Conservation (phyloP, 208 protist species). For the Angomonas ambiguus region DNA sequence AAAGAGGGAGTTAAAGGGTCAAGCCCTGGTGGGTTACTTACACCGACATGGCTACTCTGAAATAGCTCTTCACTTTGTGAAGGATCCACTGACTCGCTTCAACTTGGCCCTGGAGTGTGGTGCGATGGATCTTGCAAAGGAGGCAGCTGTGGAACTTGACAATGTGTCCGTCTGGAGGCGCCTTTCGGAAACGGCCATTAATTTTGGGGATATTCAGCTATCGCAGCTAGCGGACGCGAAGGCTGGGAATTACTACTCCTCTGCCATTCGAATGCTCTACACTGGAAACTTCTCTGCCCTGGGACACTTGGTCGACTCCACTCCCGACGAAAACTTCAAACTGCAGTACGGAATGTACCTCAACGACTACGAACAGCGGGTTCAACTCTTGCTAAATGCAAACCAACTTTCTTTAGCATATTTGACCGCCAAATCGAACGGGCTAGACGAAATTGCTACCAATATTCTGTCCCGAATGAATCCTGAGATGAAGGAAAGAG, state of each 20-base stretch:
- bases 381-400: slow-evolving; percentile 71
- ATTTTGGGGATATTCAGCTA: slow-evolving; percentile 94
- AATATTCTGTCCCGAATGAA: slow-evolving; percentile 77
- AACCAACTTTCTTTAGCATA: slow-evolving; percentile 89
- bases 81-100: slow-evolving; percentile 95
- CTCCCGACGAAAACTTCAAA: slow-evolving; percentile 82
- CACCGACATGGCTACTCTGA: slow-evolving; percentile 97
- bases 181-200: slow-evolving; percentile 91
- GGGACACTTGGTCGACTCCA: slow-evolving; percentile 88
- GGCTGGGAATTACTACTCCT: slow-evolving; percentile 90
- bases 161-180: slow-evolving; percentile 88
- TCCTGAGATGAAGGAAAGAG: slow-evolving; percentile 58
- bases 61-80: slow-evolving; percentile 98
- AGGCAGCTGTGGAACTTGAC: slow-evolving; percentile 90
- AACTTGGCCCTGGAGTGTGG: slow-evolving; percentile 98
- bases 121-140: slow-evolving; percentile 92
- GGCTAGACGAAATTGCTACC: neutral
- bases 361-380: slow-evolving; percentile 82
- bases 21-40: slow-evolving; percentile 98
- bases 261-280: slow-evolving; percentile 94
- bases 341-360: slow-evolving; percentile 95
- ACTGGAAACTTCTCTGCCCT: slow-evolving; percentile 95
- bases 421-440: slow-evolving; percentile 38
- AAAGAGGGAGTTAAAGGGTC: slow-evolving; percentile 88
- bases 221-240: slow-evolving; percentile 94